Evolutionary conservation across 768 basidiomycete species (phyloP).

Genomic region (Russula virescens): DNA sequence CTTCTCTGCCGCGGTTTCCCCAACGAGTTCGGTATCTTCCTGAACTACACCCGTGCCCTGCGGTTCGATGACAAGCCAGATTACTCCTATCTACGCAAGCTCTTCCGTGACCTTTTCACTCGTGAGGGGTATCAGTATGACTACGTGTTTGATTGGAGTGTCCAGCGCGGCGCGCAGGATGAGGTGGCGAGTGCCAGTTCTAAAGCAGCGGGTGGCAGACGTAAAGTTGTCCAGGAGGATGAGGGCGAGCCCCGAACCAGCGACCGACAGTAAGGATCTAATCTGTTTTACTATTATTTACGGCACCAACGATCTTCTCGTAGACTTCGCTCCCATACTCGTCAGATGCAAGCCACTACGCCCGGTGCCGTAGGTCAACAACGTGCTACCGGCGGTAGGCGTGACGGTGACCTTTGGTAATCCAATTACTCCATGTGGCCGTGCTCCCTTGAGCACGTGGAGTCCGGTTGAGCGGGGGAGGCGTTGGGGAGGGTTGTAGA

Average conservation of each 20-base stretch:
- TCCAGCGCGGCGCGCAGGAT: slow-evolving; percentile 74
- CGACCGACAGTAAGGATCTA: slow-evolving; percentile 68
- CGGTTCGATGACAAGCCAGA: slow-evolving; percentile 99
- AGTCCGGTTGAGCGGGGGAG: slow-evolving; percentile 43
- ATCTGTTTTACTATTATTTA: slow-evolving; percentile 24
- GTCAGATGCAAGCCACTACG: slow-evolving; percentile 61
- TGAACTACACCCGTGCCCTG: slow-evolving; percentile 98
- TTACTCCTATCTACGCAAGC: slow-evolving; percentile 98
- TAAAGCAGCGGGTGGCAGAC: slow-evolving; percentile 56
- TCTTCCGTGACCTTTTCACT: slow-evolving; percentile 97
- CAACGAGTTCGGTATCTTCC: slow-evolving; percentile 97
- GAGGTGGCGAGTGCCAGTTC: slow-evolving; percentile 52
- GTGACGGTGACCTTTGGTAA: slow-evolving; percentile 47
- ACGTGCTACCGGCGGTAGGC: slow-evolving; percentile 34
- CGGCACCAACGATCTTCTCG: slow-evolving; percentile 13
- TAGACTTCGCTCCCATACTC: slow-evolving; percentile 85
- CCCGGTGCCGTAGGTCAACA: slow-evolving; percentile 45
- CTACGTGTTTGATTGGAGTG: slow-evolving; percentile 99
- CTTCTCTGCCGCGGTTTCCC: slow-evolving; percentile 99
- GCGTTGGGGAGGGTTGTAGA: slow-evolving; percentile 33
- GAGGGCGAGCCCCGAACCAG: slow-evolving; percentile 70
- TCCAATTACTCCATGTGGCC: slow-evolving; percentile 12
- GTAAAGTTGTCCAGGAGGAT: slow-evolving; percentile 81
- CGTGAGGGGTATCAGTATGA: slow-evolving; percentile 99
- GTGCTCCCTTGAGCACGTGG: slow-evolving; percentile 36